Evolutionary conservation across 208 protist species (phyloP).

Genomic region (Histomonas meleagridis): DNA sequence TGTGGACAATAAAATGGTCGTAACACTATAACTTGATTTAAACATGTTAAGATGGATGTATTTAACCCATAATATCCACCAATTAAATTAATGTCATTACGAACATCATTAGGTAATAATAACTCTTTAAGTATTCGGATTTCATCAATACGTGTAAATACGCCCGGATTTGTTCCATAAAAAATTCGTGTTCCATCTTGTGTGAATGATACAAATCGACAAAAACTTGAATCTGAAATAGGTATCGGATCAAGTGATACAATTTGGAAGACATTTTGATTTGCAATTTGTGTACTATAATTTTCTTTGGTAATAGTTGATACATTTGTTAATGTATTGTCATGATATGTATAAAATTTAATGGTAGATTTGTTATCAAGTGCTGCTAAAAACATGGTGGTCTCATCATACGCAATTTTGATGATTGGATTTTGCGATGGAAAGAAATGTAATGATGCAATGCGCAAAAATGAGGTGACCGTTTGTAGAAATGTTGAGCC

Average conservation of each 20-base stretch:
- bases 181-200: background rate
- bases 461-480: no score
- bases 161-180: background rate
- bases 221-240: background rate
- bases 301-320: background rate
- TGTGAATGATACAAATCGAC: background rate
- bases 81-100: no score
- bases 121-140: no score
- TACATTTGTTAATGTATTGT: background rate
- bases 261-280: no score
- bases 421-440: background rate
- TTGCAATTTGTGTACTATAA: no score
- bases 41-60: no score
- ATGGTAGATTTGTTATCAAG: background rate
- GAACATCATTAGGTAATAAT: no score
- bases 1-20: no score
- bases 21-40: no score
- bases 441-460: no score
- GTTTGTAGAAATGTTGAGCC: no score
- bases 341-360: background rate
- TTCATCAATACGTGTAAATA: background rate
- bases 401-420: background rate
- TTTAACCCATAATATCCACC: no score
- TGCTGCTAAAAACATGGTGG: background rate
- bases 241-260: background rate